phyloP scores from a whole-genome alignment of 2,329 filamentous ascomycete species.

The Xenosphaeropsis pyriputrescens region DNA sequence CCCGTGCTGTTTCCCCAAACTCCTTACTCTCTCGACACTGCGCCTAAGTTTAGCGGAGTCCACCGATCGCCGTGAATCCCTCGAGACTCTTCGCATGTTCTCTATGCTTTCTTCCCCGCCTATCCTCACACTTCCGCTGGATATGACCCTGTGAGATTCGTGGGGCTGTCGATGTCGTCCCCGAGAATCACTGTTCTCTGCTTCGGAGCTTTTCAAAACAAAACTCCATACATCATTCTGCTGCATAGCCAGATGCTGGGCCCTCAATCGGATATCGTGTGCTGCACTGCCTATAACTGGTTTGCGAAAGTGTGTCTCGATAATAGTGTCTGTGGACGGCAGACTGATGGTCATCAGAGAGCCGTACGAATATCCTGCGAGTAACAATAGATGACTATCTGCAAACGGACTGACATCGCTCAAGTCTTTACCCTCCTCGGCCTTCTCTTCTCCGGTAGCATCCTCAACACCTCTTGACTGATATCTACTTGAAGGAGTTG shows the following conservation, averaged over 20 bases:
- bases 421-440: not conserved
- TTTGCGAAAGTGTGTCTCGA: slow-evolving; percentile 39
- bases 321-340: slow-evolving; percentile 31
- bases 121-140: slow-evolving; percentile 9
- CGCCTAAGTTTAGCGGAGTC: slow-evolving; percentile 20
- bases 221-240: slow-evolving; percentile 24
- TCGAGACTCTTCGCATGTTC: slow-evolving; percentile 19
- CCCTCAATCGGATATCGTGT: slow-evolving; percentile 56
- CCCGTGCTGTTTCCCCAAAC: slow-evolving; percentile 6
- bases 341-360: slow-evolving; percentile 66
- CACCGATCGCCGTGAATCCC: slow-evolving; percentile 17
- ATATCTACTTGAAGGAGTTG: not conserved
- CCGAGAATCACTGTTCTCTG: not conserved
- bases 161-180: not conserved
- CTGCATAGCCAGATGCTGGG: slow-evolving; percentile 50
- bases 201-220: slow-evolving; percentile 1
- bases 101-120: slow-evolving; percentile 14
- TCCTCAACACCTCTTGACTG: not conserved
- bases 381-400: slow-evolving; percentile 27
- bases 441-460: not conserved
- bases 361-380: slow-evolving; percentile 85
- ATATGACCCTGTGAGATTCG: slow-evolving; percentile 2
- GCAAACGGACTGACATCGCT: slow-evolving; percentile 7
- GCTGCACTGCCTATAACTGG: slow-evolving; percentile 39
- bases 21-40: slow-evolving; percentile 23